Percentiles rank a stretch among this genome's conserved stretches.
Conservation (phyloP, 2,329 filamentous ascomycete species). For the Domatiomyces globalis region DNA sequence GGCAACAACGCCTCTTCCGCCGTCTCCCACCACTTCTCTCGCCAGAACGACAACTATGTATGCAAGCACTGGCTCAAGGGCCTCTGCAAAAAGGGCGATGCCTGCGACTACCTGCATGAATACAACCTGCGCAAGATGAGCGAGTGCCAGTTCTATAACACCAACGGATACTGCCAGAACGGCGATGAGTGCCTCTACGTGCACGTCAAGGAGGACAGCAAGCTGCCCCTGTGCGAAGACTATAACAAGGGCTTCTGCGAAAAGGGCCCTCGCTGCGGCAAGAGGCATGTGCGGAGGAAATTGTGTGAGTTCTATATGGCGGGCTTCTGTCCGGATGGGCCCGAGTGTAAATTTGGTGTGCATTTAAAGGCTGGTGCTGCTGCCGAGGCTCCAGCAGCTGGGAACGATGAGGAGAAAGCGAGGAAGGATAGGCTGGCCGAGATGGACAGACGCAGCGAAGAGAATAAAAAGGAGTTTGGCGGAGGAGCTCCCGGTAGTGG, state of each 20-base stretch:
- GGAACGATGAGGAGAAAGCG: constrained; percentile 8
- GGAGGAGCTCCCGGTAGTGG: constrained; percentile 5
- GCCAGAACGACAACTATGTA: constrained; percentile 46
- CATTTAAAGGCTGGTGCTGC: constrained; percentile 36
- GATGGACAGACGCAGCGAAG: constrained; percentile 14
- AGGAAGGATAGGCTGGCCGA: constrained; percentile 12
- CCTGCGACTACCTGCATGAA: constrained; percentile 95
- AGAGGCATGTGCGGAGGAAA: constrained; percentile 72
- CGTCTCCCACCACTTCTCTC: constrained; percentile 18
- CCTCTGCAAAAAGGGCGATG: constrained; percentile 92
- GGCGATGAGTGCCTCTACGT: constrained; percentile 93
- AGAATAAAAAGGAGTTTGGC: constrained; percentile 14
- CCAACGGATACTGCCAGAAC: constrained; percentile 89
- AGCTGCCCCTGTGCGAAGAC: constrained; percentile 68
- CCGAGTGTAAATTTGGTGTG: constrained; percentile 59
- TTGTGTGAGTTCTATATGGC: constrained; percentile 78
- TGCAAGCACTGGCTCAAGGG: constrained; percentile 98
- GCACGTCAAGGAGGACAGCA: constrained; percentile 70
- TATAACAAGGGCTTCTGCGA: constrained; percentile 94
- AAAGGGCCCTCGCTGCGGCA: constrained; percentile 70
- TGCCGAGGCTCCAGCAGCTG: constrained; percentile 1
- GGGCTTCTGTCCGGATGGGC: constrained; percentile 84
- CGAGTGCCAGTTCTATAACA: constrained; percentile 91
- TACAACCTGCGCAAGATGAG: constrained; percentile 98
- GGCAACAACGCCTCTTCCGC: constrained; percentile 19